Conservation (phyloP, 2,329 filamentous ascomycete species). For the Talaromyces funiculosus region DNA sequence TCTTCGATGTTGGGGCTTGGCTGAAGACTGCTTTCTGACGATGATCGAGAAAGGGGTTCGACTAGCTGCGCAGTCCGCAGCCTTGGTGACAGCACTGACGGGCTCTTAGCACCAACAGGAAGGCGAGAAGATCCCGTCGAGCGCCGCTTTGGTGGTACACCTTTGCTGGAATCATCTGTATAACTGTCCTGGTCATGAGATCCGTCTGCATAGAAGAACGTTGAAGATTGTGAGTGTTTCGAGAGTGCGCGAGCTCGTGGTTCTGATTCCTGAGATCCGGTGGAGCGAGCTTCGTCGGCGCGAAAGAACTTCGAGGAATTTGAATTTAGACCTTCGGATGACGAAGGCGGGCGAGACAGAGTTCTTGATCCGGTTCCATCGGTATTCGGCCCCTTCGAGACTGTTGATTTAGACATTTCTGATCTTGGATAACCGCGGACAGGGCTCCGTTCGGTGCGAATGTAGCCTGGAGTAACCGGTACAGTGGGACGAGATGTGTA, state of each 20-base stretch:
- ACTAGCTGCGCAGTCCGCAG: conserved; percentile 27
- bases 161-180: conserved; percentile 19
- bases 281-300: conserved; percentile 66
- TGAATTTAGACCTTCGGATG: conserved; percentile 28
- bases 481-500: conserved; percentile 26
- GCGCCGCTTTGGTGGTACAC: conserved; percentile 21
- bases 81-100: conserved; percentile 25
- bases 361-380: conserved; percentile 26
- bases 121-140: conserved; percentile 29
- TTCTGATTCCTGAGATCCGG: conserved; percentile 33
- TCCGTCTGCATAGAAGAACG: conserved; percentile 37
- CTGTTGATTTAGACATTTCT: conserved; percentile 28
- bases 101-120: conserved; percentile 18
- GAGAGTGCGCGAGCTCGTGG: conserved; percentile 22
- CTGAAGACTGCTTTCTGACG: conserved; percentile 20
- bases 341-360: conserved; percentile 29
- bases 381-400: conserved; percentile 34
- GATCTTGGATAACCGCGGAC: conserved; percentile 25
- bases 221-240: conserved; percentile 24
- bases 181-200: conserved; percentile 25
- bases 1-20: conserved; percentile 22
- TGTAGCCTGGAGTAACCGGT: conserved; percentile 20
- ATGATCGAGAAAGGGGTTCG: conserved; percentile 21
- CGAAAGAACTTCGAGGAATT: conserved; percentile 76
- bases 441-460: conserved; percentile 32